Conservation (phyloP, 2,329 filamentous ascomycete species). For the Penicillium brevicompactum region DNA sequence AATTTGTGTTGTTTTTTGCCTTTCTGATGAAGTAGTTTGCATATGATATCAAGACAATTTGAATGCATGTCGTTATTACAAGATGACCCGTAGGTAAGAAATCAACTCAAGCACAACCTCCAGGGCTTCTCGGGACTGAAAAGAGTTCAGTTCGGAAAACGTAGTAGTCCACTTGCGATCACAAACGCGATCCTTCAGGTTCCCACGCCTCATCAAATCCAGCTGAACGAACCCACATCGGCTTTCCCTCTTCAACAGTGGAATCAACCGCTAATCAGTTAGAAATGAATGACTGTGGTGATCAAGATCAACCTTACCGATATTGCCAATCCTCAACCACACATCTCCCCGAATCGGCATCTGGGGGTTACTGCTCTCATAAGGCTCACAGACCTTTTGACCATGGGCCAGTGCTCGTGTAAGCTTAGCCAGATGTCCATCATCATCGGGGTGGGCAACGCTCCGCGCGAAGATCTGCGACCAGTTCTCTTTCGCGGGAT, state of each 20-base stretch:
- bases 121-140: no score
- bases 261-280: conserved; percentile 38
- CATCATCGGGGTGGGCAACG: conserved; percentile 59
- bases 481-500: conserved; percentile 58
- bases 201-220: conserved; percentile 49
- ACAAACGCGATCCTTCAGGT: conserved; percentile 10
- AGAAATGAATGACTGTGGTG: not conserved
- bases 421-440: conserved; percentile 81
- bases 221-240: conserved; percentile 42
- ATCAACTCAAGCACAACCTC: no score
- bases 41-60: no score
- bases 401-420: conserved; percentile 69
- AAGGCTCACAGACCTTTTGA: conserved; percentile 50
- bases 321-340: conserved; percentile 50
- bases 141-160: no score
- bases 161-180: not conserved
- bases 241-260: conserved; percentile 28
- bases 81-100: no score
- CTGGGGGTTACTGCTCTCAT: conserved; percentile 28
- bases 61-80: no score
- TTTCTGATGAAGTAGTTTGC: no score
- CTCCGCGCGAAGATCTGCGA: conserved; percentile 48
- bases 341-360: conserved; percentile 44
- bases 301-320: conserved; percentile 34
- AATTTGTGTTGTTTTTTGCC: no score